Percentiles rank a stretch among this genome's conserved stretches.
Evolutionary conservation across 345 rosid species (phyloP).

Genomic region (Carallia brachiata): DNA sequence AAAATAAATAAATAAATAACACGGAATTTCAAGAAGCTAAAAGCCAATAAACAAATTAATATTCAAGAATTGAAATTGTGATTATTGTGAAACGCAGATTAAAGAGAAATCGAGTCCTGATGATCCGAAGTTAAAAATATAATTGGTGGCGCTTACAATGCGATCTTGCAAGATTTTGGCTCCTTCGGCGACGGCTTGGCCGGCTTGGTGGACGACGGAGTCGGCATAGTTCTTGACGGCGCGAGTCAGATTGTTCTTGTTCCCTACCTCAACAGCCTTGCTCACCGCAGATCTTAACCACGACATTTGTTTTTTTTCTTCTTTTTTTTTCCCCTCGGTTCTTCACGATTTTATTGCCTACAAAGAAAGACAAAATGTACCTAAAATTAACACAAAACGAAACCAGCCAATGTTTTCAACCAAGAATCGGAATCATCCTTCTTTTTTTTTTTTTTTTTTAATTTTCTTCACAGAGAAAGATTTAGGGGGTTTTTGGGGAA

Average conservation of each 20-base stretch:
- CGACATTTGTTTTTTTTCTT: constrained; percentile 35
- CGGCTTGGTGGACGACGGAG: constrained; percentile 94
- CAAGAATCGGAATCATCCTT: no score
- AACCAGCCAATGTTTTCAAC: no score
- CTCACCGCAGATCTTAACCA: constrained; percentile 88
- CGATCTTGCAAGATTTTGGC: constrained; percentile 96
- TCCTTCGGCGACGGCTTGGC: constrained; percentile 94
- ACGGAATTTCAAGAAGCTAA: no score
- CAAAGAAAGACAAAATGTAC: neutral
- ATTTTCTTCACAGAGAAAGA: no score
- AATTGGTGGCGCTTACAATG: constrained; percentile 45
- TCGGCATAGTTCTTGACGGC: constrained; percentile 87
- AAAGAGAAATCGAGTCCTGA: neutral
- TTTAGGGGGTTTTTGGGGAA: no score
- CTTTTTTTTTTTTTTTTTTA: no score
- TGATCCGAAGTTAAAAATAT: neutral
- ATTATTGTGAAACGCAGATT: neutral
- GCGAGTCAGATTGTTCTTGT: constrained; percentile 87
- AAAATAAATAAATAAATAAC: no score
- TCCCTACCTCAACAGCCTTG: constrained; percentile 96
- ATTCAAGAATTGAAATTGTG: neutral
- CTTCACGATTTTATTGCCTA: no score
- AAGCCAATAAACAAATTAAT: no score
- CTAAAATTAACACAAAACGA: neutral
- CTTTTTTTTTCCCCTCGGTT: no score